Base-by-base conservation (phyloP, 495 filamentous ascomycete genomes). In the Penicillium coprophilum region DNA sequence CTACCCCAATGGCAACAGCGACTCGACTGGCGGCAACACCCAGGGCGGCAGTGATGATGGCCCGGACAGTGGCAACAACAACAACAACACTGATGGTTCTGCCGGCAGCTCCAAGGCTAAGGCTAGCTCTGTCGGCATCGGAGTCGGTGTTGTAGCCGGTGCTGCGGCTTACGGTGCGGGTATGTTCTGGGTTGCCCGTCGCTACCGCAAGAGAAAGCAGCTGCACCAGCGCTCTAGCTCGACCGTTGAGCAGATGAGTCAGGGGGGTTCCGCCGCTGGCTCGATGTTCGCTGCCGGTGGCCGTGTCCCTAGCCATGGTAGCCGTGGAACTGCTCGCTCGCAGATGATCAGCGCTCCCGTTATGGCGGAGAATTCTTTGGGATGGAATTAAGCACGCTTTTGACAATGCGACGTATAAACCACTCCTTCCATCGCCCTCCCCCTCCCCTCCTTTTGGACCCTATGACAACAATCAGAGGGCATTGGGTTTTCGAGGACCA, bases 301-400 rank as follows among this genome's bases (percentile, higher is more conserved):
- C 32, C 68, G 71, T 13, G 71, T 69, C 27, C 66, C 63, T 45
- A 81, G 79, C 52, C 73, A 82, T 52, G 79, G 84, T 55, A 88
- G 87, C 63, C 82, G 89, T 45, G 81, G 88, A 62, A 91, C 85
- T 63, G 81, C 80, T 61, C 79, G 87, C 58, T 86, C 85, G 69
- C 86, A 86, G 70, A 84, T 84, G 79, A 90, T 88, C 67, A 87
- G 82, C 68, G 87, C 87, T 47, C 94, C 94, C 4, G 89, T 98
- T 56, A 95, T 93, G 80, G 90, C 92, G 40, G 94, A 96, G 80
- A 98, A 98, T 78, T 96, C 91, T 50, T 83, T 98, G 58, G 94
- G 94, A 59, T 98, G 94, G 94, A 97, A 96, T 77, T 98, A 83
- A 83, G 75, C 21, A 46, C 12, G 19, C 20, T 53, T 63, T 58